These are phyloP conservation scores for Moricandia moricandioides DNA, from an alignment of 345 rosid genomes.

Conservation along the genomic window DNA sequence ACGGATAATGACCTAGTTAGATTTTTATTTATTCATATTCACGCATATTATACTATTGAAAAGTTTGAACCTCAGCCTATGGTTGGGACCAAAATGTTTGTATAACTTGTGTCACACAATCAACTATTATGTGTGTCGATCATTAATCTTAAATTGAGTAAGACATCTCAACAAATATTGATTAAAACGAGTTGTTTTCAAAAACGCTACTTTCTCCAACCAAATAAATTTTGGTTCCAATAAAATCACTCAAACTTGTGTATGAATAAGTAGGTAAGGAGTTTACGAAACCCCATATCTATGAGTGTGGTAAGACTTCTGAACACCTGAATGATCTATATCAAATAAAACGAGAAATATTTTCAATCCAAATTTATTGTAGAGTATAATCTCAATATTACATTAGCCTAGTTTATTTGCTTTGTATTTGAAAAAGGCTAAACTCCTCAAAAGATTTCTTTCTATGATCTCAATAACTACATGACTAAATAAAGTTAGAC, in stretches of 20 bases:
- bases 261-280: background rate
- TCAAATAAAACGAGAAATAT: background rate
- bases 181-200: constrained; percentile 18
- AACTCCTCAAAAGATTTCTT: constrained; percentile 27
- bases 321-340: background rate
- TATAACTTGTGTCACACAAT: constrained; percentile 26
- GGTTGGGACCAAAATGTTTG: constrained; percentile 32
- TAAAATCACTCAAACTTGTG: constrained; percentile 13
- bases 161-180: constrained; percentile 23
- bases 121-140: background rate
- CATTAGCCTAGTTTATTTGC: constrained; percentile 7
- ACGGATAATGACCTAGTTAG: too few relatives aligned
- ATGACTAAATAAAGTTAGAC: constrained; percentile 21
- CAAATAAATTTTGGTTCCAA: constrained; percentile 11
- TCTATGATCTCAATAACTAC: constrained; percentile 23
- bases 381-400: background rate
- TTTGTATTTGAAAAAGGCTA: constrained; percentile 23
- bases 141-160: constrained; percentile 30
- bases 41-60: background rate
- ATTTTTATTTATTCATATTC: background rate
- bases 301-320: constrained; percentile 31
- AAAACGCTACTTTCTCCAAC: constrained; percentile 16
- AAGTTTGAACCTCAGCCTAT: background rate
- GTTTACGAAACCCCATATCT: constrained; percentile 19
- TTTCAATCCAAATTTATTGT: background rate